Evolutionary conservation across 2,329 filamentous ascomycete species (phyloP).

Genomic region (Harringtonia lauricola): DNA sequence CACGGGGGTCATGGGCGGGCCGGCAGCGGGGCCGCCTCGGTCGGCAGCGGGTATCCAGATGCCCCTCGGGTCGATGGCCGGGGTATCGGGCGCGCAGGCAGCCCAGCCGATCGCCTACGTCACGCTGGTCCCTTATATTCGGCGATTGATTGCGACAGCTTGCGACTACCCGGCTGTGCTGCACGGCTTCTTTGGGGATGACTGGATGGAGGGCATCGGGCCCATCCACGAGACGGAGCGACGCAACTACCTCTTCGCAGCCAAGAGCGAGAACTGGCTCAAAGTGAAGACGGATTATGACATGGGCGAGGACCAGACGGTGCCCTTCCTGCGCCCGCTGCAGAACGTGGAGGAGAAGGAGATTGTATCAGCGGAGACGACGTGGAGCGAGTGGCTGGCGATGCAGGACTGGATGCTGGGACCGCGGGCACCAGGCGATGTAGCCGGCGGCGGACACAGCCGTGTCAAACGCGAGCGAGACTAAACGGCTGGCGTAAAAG

Average conservation of each 20-base stretch:
- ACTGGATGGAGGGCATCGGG: conserved; percentile 73
- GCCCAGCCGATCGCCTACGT: conserved; percentile 30
- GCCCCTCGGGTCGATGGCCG: conserved; percentile 7
- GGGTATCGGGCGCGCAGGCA: conserved; percentile 14
- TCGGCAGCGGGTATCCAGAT: conserved; percentile 14
- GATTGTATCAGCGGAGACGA: conserved; percentile 69
- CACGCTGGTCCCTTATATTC: conserved; percentile 78
- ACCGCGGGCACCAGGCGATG: conserved; percentile 51
- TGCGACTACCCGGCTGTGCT: conserved; percentile 82
- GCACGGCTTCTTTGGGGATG: conserved; percentile 93
- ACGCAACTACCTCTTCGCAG: conserved; percentile 88
- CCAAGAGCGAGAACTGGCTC: conserved; percentile 85
- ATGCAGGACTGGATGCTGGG: conserved; percentile 99
- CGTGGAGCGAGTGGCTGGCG: conserved; percentile 89
- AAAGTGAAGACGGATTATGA: conserved; percentile 87
- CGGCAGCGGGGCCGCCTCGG: conserved; percentile 20
- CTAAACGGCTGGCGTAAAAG: not conserved
- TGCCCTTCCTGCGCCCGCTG: conserved; percentile 82
- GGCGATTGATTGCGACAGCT: conserved; percentile 80
- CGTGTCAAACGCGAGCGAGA: conserved; percentile 11
- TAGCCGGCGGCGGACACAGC: conserved; percentile 5
- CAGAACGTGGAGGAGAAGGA: conserved; percentile 66
- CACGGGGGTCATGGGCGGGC: conserved; percentile 16
- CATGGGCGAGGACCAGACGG: conserved; percentile 67
- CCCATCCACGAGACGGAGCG: conserved; percentile 80